phyloP scores from a whole-genome alignment of 2,329 filamentous ascomycete genomes.

The Orbilia oligospora region DNA sequence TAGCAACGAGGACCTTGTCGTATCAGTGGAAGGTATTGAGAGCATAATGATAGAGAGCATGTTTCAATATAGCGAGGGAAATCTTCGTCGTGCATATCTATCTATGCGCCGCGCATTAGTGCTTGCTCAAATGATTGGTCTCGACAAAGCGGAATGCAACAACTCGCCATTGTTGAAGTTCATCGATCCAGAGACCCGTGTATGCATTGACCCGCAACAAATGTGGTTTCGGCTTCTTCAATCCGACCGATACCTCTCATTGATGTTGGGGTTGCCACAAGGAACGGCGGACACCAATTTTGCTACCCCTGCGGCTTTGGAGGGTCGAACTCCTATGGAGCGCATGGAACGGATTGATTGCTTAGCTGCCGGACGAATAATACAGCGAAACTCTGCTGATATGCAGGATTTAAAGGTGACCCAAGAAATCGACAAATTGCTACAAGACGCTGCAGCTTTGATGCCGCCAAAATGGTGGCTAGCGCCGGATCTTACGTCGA shows the following conservation, averaged over 20 bases:
- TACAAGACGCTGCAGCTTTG: constrained; percentile 68
- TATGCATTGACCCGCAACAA: constrained; percentile 65
- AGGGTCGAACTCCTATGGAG: constrained; percentile 67
- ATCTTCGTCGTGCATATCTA: constrained; percentile 71
- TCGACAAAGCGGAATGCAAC: constrained; percentile 68
- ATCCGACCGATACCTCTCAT: constrained; percentile 70
- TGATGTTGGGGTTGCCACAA: constrained; percentile 70
- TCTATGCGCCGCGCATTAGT: constrained; percentile 70
- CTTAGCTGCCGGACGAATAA: constrained; percentile 68
- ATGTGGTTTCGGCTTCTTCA: constrained; percentile 70
- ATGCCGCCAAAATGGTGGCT: constrained; percentile 72
- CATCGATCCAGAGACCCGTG: constrained; percentile 64
- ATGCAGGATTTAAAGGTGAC: constrained; percentile 67
- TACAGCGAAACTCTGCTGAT: constrained; percentile 69
- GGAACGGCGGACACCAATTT: constrained; percentile 69
- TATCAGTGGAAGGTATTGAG: constrained; percentile 71
- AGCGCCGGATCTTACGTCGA: constrained; percentile 52
- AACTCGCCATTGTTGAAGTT: constrained; percentile 67
- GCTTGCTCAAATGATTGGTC: constrained; percentile 70
- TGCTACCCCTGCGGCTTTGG: constrained; percentile 64
- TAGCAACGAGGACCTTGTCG: constrained; percentile 69
- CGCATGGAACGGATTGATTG: constrained; percentile 69
- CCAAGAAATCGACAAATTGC: constrained; percentile 69
- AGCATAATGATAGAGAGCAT: constrained; percentile 71
- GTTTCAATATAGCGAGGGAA: constrained; percentile 70